Conservation (phyloP, 805 yeast genomes). For the Sugiyamaella boreocaroliniensis region DNA sequence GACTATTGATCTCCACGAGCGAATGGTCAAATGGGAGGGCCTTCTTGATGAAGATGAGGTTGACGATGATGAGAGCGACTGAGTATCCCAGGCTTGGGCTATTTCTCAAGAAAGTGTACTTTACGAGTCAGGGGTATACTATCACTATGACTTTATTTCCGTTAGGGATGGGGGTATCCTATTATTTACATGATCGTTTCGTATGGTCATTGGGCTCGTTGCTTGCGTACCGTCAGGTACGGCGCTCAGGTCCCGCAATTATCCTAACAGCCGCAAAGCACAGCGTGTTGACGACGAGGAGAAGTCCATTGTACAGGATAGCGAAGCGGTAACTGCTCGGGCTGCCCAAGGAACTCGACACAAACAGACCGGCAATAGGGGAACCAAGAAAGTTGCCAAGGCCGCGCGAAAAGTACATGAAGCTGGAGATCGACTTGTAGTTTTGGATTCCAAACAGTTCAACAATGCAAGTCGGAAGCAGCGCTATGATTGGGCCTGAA, state of each 20-base stretch:
- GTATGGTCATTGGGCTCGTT: too few relatives aligned
- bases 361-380: slow-evolving; percentile 21
- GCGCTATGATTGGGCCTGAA: slow-evolving; percentile 18
- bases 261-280: slow-evolving; percentile 26
- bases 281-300: slow-evolving; percentile 9
- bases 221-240: too few relatives aligned
- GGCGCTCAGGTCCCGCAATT: background rate
- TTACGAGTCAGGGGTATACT: too few relatives aligned
- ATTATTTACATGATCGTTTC: too few relatives aligned
- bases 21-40: slow-evolving; percentile 13
- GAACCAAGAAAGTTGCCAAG: slow-evolving; percentile 19
- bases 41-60: slow-evolving; percentile 5
- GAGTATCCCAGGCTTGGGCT: too few relatives aligned
- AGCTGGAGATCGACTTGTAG: slow-evolving; percentile 16
- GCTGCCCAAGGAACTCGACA: background rate
- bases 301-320: slow-evolving; percentile 16
- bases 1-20: slow-evolving; percentile 3
- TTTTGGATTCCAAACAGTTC: slow-evolving; percentile 20
- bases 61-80: slow-evolving; percentile 1
- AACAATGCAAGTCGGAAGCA: slow-evolving; percentile 18
- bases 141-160: too few relatives aligned
- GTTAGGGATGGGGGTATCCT: too few relatives aligned
- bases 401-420: slow-evolving; percentile 18
- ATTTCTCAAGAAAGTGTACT: too few relatives aligned
- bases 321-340: slow-evolving; percentile 12